phyloP scores from a whole-genome alignment of 805 yeast genomes.

The Sungouiozyma ichnusensis region DNA sequence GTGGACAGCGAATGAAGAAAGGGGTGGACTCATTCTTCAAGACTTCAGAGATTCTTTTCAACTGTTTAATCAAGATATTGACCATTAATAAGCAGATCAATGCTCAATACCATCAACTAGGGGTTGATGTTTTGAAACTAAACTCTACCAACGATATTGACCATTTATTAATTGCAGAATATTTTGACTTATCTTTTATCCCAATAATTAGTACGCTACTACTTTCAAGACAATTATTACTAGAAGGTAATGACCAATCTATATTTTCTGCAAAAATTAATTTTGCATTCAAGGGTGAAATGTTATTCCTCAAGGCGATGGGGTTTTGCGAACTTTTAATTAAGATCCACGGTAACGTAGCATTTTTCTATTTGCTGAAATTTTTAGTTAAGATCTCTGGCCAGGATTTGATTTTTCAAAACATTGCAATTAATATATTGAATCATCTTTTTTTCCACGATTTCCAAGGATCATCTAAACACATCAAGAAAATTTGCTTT shows the following conservation, averaged over 20 bases:
- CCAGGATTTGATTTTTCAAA: conserved; percentile 29
- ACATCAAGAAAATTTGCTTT: conserved; percentile 7
- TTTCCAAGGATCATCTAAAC: background rate
- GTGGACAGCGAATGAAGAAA: conserved; percentile 3
- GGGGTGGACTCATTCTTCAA: conserved; percentile 3
- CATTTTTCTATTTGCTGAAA: conserved; percentile 28
- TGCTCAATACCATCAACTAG: conserved; percentile 9
- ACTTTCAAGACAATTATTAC: conserved; percentile 14
- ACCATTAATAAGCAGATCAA: conserved; percentile 10
- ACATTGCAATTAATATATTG: conserved; percentile 21
- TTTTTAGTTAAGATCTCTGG: conserved; percentile 27
- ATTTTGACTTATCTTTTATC: conserved; percentile 16
- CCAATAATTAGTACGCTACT: conserved; percentile 14
- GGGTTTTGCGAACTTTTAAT: conserved; percentile 29
- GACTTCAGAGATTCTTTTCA: conserved; percentile 8
- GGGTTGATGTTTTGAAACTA: conserved; percentile 8
- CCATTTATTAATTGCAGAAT: conserved; percentile 14
- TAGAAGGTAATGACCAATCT: background rate
- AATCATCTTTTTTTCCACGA: conserved; percentile 25
- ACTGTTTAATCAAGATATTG: conserved; percentile 11
- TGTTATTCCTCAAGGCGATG: conserved; percentile 12
- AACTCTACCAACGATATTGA: conserved; percentile 3
- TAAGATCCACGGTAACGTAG: conserved; percentile 29
- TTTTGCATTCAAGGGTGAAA: background rate
- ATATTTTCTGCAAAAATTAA: background rate